Percentiles rank a stretch among this genome's conserved stretches.
Evolutionary conservation across 2,329 filamentous ascomycete genomes (phyloP).

Genomic region (Blastomyces emzantsi): DNA sequence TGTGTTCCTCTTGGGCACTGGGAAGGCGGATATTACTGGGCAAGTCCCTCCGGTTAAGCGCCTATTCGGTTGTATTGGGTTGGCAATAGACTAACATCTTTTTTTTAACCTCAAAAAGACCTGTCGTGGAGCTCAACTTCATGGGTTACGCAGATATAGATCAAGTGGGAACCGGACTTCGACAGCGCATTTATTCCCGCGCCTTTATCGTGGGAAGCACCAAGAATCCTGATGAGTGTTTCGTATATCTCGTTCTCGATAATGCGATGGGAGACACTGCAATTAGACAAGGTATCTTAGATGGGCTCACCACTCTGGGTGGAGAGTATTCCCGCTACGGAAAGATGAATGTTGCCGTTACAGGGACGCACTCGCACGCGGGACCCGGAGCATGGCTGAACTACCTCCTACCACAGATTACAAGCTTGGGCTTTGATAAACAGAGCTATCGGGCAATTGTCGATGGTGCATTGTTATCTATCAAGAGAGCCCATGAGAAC

Average conservation of each 20-base stretch:
- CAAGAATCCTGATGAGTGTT: constrained; percentile 57
- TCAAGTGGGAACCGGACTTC: constrained; percentile 72
- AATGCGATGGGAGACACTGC: constrained; percentile 83
- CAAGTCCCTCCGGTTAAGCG: constrained; percentile 25
- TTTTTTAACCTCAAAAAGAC: constrained; percentile 40
- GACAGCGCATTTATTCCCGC: constrained; percentile 79
- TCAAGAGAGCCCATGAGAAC: constrained; percentile 67
- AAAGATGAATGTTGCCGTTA: constrained; percentile 75
- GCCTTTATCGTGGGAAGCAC: constrained; percentile 77
- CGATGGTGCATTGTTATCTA: constrained; percentile 71
- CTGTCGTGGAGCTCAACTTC: constrained; percentile 81
- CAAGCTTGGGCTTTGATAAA: constrained; percentile 73
- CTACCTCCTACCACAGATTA: constrained; percentile 86
- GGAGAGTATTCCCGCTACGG: constrained; percentile 64
- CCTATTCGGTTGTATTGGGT: constrained; percentile 2
- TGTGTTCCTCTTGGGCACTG: constrained; percentile 57
- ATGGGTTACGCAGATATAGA: constrained; percentile 85
- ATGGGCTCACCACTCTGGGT: constrained; percentile 61
- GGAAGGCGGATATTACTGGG: constrained; percentile 66
- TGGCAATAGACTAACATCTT: not conserved
- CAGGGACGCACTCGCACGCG: constrained; percentile 86
- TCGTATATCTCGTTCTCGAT: constrained; percentile 83
- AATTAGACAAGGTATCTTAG: constrained; percentile 74
- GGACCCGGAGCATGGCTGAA: constrained; percentile 92
- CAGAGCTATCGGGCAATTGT: constrained; percentile 87